phyloP scores from a whole-genome alignment of 2,329 filamentous ascomycete species.

The Calcarisporium arbuscula region DNA sequence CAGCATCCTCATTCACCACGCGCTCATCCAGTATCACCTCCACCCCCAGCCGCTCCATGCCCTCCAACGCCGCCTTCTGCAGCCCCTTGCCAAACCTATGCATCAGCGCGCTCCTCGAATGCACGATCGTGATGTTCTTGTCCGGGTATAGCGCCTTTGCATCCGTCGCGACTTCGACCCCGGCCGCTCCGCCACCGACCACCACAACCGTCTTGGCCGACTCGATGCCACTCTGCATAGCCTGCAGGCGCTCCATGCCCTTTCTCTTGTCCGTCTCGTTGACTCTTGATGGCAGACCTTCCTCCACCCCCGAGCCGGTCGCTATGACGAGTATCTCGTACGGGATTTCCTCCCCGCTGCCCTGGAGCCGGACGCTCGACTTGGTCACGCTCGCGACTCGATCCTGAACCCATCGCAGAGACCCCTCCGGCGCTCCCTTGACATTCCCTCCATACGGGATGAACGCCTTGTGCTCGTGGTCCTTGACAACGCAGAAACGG shows the following conservation, averaged over 20 bases:
- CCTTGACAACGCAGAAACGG: conserved; percentile 47
- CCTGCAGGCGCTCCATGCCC: conserved; percentile 35
- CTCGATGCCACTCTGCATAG: conserved; percentile 40
- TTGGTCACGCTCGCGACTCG: conserved; percentile 31
- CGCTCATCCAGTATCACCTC: conserved; percentile 46
- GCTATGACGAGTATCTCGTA: conserved; percentile 54
- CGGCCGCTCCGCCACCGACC: conserved; percentile 54
- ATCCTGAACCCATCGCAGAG: conserved; percentile 35
- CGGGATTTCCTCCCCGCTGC: conserved; percentile 34
- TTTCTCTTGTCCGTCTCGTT: conserved; percentile 32
- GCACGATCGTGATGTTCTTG: conserved; percentile 51
- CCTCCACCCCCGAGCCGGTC: conserved; percentile 43
- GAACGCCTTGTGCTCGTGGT: conserved; percentile 52
- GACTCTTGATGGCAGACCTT: conserved; percentile 42
- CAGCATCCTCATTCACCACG: conserved; percentile 28
- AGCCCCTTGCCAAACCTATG: conserved; percentile 41
- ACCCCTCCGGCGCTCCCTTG: conserved; percentile 23
- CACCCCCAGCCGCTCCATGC: conserved; percentile 39
- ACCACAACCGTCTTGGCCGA: conserved; percentile 38
- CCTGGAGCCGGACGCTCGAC: conserved; percentile 29
- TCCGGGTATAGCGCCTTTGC: conserved; percentile 49
- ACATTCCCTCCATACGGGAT: conserved; percentile 48
- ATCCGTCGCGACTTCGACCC: conserved; percentile 55
- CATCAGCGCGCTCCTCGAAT: conserved; percentile 49
- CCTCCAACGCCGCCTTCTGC: conserved; percentile 32